These are phyloP conservation scores for Scleroderma bovista DNA, from an alignment of 768 basidiomycete species.

Conservation along the genomic window DNA sequence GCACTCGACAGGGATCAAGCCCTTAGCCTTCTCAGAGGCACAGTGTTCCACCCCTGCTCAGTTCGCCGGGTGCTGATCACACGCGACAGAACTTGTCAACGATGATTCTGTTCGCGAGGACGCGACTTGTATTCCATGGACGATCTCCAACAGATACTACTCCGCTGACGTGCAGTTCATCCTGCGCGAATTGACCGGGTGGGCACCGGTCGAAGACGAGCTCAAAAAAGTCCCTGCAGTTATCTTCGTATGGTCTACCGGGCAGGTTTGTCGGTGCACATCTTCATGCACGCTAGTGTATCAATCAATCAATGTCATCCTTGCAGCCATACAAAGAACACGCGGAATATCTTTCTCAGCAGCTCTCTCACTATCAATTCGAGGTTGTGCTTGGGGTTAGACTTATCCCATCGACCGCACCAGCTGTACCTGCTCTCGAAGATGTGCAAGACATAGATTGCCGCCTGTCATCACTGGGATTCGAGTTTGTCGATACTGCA, in stretches of 20 bases:
- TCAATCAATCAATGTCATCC: slow-evolving; percentile 2
- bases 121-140: slow-evolving; percentile 52
- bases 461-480: slow-evolving; percentile 62
- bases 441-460: slow-evolving; percentile 57
- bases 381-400: slow-evolving; percentile 72
- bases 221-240: slow-evolving; percentile 53
- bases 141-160: slow-evolving; percentile 78
- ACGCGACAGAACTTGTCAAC: slow-evolving; percentile 6
- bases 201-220: slow-evolving; percentile 36
- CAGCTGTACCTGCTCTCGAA: slow-evolving; percentile 27
- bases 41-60: neutral
- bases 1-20: neutral
- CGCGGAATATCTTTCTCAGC: slow-evolving; percentile 43
- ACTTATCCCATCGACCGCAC: slow-evolving; percentile 27
- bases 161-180: slow-evolving; percentile 70
- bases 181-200: slow-evolving; percentile 40
- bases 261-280: slow-evolving; percentile 46
- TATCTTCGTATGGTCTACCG: slow-evolving; percentile 63
- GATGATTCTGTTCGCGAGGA: slow-evolving; percentile 9
- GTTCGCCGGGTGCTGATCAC: neutral
- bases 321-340: slow-evolving; percentile 56
- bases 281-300: neutral
- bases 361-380: slow-evolving; percentile 48
- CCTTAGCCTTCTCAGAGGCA: slow-evolving; percentile 3
- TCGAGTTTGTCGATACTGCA: slow-evolving; percentile 63